Conservation (phyloP, 129 eudicot genomes). For the Silybum marianum region DNA sequence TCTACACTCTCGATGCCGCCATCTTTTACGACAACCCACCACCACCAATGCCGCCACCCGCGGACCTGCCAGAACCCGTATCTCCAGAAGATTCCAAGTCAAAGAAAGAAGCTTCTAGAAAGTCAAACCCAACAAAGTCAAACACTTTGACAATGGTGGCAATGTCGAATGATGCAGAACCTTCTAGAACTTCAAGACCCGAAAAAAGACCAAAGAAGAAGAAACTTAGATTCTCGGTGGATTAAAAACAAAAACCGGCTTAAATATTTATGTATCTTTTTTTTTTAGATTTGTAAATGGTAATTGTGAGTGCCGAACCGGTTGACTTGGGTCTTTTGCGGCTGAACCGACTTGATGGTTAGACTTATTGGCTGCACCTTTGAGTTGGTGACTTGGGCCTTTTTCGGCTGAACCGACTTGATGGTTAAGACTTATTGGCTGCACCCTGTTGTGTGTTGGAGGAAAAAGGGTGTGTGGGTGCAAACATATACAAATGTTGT, state of each 20-base stretch:
- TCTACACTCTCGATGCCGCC: slow-evolving; percentile 70
- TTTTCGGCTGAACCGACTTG: neutral
- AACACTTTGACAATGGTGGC: slow-evolving; percentile 29
- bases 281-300: neutral
- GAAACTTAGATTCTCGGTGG: slow-evolving; percentile 44
- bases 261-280: no score
- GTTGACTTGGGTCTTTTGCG: neutral
- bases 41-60: neutral
- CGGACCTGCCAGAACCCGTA: slow-evolving; percentile 9
- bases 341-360: neutral
- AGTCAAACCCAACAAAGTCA: slow-evolving; percentile 13
- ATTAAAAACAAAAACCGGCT: slow-evolving; percentile 9
- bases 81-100: neutral
- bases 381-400: neutral
- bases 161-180: slow-evolving; percentile 32
- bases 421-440: neutral
- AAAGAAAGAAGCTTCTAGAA: slow-evolving; percentile 6
- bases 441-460: neutral
- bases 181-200: slow-evolving; percentile 33
- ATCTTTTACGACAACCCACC: slow-evolving; percentile 50
- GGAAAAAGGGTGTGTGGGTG: neutral
- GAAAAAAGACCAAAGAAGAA: slow-evolving; percentile 51
- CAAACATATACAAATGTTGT: neutral
- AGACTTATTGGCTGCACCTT: neutral
- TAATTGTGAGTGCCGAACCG: neutral